Evolutionary conservation across 768 basidiomycete genomes (phyloP).

Genomic region (Neoboletus brunneissimus): DNA sequence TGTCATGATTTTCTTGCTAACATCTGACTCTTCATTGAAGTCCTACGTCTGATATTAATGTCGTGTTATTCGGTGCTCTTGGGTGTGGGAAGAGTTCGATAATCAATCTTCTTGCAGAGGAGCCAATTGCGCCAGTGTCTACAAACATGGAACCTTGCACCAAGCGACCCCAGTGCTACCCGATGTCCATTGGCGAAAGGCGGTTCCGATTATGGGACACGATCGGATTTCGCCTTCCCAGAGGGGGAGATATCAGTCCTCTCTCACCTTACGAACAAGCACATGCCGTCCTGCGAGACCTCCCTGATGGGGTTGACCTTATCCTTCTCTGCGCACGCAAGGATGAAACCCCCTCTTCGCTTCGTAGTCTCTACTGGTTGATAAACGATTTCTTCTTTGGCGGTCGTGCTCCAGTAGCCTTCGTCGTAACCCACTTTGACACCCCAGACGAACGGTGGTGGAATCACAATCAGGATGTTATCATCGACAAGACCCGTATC

Average conservation of each 20-base stretch:
- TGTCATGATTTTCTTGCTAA: background rate
- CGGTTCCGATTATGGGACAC: conserved; percentile 26
- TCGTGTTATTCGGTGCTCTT: conserved; percentile 15
- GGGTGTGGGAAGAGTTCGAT: conserved; percentile 22
- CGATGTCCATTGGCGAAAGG: background rate
- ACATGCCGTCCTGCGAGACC: conserved; percentile 25
- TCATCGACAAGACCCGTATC: no score
- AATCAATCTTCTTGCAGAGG: conserved; percentile 18
- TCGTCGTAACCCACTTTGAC: conserved; percentile 36
- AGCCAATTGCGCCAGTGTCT: conserved; percentile 23
- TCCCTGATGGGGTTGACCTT: conserved; percentile 33
- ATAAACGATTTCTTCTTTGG: conserved; percentile 35
- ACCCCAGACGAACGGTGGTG: conserved; percentile 32
- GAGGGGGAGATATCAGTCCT: background rate
- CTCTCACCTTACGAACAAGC: conserved; percentile 18
- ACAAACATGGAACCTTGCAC: conserved; percentile 31
- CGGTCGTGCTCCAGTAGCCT: conserved; percentile 30
- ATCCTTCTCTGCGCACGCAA: conserved; percentile 35
- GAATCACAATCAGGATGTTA: conserved; percentile 18
- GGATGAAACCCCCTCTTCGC: conserved; percentile 26
- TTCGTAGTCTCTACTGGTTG: conserved; percentile 31
- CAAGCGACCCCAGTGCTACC: conserved; percentile 10
- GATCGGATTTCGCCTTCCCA: conserved; percentile 18
- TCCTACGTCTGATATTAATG: background rate
- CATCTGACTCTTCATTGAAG: background rate